Conservation (phyloP, 163 green algal species). For the Coccomyxa subellipsoidea region DNA sequence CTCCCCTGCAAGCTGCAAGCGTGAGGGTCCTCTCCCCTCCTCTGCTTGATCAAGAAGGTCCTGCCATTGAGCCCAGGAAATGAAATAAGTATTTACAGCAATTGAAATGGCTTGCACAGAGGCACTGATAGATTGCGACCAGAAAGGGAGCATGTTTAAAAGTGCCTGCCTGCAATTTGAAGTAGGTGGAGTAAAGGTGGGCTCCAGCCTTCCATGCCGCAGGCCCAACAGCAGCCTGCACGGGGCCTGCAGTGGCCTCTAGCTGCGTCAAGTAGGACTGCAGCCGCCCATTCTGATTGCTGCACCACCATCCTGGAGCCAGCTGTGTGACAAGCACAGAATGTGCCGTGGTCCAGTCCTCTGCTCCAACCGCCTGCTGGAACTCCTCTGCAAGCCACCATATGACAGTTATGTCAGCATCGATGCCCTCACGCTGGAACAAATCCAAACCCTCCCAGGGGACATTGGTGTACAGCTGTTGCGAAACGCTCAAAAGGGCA, state of each 20-base stretch:
- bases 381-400: slow-evolving; percentile 17
- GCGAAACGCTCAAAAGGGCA: too few species aligned
- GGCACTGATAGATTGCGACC: neutral
- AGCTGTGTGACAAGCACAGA: slow-evolving; percentile 9
- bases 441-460: too few species aligned
- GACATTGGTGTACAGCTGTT: too few species aligned
- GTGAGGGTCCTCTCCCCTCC: neutral
- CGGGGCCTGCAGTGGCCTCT: neutral
- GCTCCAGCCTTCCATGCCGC: slow-evolving; percentile 26
- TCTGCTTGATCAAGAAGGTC: neutral
- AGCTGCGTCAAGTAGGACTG: slow-evolving; percentile 15
- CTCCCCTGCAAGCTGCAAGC: neutral
- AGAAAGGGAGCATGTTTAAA: neutral
- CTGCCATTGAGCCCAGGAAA: neutral
- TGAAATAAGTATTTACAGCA: too few species aligned
- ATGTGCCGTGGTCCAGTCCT: slow-evolving; percentile 15
- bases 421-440: too few species aligned
- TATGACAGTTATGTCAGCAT: too few species aligned
- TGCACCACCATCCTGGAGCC: slow-evolving; percentile 4
- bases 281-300: neutral
- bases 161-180: slow-evolving; percentile 18
- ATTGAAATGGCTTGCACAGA: too few species aligned
- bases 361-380: slow-evolving; percentile 1
- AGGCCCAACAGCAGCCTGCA: slow-evolving; percentile 4
- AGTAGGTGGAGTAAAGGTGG: slow-evolving; percentile 30